Evolutionary conservation across 2,329 filamentous ascomycete genomes (phyloP).

Genomic region (Beauveria scarabaeidicola): DNA sequence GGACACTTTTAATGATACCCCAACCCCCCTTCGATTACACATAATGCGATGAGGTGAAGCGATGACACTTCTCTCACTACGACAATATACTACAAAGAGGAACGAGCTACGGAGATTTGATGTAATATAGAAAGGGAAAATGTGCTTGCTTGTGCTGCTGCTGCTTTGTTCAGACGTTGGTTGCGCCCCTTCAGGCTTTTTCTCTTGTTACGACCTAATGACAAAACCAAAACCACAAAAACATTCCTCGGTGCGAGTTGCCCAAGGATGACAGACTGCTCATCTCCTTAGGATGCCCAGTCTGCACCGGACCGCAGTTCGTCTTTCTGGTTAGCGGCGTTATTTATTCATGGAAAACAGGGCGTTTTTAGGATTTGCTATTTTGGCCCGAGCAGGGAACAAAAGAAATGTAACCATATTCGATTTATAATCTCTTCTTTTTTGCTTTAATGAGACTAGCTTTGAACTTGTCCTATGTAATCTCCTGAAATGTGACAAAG

Average conservation of each 20-base stretch:
- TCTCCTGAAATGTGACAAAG: not conserved
- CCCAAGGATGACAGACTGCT: not conserved
- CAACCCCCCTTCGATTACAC: not conserved
- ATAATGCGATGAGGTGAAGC: slow-evolving; percentile 8
- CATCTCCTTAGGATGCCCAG: not conserved
- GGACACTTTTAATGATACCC: slow-evolving; percentile 24
- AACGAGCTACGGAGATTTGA: slow-evolving; percentile 4
- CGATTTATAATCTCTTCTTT: not conserved
- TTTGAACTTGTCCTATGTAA: not conserved
- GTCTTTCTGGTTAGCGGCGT: slow-evolving; percentile 1
- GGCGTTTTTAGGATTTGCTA: slow-evolving; percentile 4
- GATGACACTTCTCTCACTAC: slow-evolving; percentile 3
- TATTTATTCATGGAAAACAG: not conserved
- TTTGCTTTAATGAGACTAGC: not conserved
- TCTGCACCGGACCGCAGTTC: not conserved
- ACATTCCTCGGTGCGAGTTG: not conserved
- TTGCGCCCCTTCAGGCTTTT: slow-evolving; percentile 2
- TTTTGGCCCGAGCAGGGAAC: not conserved
- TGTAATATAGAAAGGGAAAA: slow-evolving; percentile 9
- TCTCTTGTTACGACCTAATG: slow-evolving; percentile 22
- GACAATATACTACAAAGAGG: slow-evolving; percentile 2
- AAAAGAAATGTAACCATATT: slow-evolving; percentile 6
- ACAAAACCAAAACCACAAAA: slow-evolving; percentile 15
- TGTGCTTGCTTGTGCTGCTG: slow-evolving; percentile 2
- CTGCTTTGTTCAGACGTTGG: not conserved